Conservation (phyloP, 257 asterid genomes). For the Nicotiana tabacum region DNA sequence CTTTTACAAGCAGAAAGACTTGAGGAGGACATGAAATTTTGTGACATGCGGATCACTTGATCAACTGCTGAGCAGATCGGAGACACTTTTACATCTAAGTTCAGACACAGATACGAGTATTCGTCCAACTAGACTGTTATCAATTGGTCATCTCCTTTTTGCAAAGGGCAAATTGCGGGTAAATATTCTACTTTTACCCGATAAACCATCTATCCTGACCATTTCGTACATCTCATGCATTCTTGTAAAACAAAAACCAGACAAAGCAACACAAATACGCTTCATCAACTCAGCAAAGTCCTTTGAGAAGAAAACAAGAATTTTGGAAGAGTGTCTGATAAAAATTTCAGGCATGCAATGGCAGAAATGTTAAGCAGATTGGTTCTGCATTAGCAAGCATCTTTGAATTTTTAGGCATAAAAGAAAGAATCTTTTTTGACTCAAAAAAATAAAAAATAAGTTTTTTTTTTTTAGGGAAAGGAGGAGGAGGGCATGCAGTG, state of each 20-base stretch:
- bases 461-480: not conserved
- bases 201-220: not conserved
- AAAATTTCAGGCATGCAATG: not conserved
- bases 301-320: not conserved
- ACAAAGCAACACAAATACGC: not conserved
- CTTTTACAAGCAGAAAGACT: not conserved
- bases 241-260: not conserved
- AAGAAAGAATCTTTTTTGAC: not conserved
- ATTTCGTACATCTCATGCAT: not conserved
- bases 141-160: not conserved
- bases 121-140: not conserved
- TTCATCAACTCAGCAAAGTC: not conserved
- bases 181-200: not conserved
- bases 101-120: not conserved
- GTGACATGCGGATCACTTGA: not conserved
- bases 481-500: constrained; percentile 5
- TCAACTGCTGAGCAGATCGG: not conserved
- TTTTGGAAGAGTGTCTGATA: not conserved
- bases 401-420: not conserved
- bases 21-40: not conserved
- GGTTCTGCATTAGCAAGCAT: not conserved
- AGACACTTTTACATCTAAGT: not conserved
- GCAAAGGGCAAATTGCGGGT: not conserved
- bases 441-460: not conserved
- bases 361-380: not conserved